phyloP scores from a whole-genome alignment of 2,329 filamentous ascomycete genomes.

The Trichoderma arundinaceum region DNA sequence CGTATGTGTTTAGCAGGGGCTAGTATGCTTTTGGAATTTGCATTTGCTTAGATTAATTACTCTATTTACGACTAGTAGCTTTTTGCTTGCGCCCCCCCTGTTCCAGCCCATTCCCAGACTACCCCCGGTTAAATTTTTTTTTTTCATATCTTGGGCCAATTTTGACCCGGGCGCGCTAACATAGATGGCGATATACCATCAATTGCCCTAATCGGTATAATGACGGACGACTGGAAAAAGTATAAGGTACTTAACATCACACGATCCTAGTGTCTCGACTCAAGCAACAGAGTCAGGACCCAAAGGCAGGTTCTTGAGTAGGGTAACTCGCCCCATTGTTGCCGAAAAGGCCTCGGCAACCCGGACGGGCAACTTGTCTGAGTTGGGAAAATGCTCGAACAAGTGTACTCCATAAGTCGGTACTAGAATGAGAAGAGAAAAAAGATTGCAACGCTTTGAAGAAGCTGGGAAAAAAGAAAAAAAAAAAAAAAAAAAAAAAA shows the following conservation, averaged over 20 bases:
- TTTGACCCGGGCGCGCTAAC: not conserved
- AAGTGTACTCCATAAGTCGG: too few relatives aligned
- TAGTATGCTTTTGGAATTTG: constrained; percentile 17
- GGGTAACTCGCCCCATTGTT: not conserved
- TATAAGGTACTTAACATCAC: not conserved
- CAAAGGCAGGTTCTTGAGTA: too few relatives aligned
- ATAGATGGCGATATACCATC: not conserved
- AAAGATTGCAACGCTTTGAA: too few relatives aligned
- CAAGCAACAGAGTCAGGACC: too few relatives aligned
- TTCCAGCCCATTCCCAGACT: not conserved
- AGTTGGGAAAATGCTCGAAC: too few relatives aligned
- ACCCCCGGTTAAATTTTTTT: not conserved
- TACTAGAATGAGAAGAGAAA: too few relatives aligned
- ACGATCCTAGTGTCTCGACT: not conserved
- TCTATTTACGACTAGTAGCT: not conserved
- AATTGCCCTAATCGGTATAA: not conserved
- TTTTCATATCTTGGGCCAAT: not conserved
- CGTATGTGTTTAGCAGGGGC: constrained; percentile 2
- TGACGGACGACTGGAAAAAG: not conserved
- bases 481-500: too few relatives aligned
- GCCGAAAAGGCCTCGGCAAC: too few relatives aligned
- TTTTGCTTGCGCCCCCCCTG: not conserved
- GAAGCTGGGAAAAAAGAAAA: too few relatives aligned
- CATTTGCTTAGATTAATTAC: constrained; percentile 13
- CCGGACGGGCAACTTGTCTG: too few relatives aligned